Base-by-base conservation (phyloP, 225 moss, liverwort and hornwort species). In the Lunularia cruciata region DNA sequence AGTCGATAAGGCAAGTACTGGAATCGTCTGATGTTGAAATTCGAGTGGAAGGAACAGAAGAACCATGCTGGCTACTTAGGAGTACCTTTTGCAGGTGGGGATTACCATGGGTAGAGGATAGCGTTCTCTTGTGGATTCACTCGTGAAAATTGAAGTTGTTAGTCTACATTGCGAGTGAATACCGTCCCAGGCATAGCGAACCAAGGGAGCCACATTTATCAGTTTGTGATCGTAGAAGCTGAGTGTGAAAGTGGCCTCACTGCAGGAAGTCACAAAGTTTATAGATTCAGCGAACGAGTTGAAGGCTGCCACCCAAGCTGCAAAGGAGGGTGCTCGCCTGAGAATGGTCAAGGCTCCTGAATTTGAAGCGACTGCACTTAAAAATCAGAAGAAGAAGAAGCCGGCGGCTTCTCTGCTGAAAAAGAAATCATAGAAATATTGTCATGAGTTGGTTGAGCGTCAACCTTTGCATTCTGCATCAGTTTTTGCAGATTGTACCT, bases 251-350 rank as follows among this genome's bases (percentile, higher is more conserved):
- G 63, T 72, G 14, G 4, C 27, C 37, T 73, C 36, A 36, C 47
- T 74, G 70, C 83, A 94, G 88, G 95, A 95, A 71, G 83, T 91
- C 49, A 82, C 83, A 16, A 89, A 88, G 71, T 89, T 92, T 57
- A 86, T 94, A 48, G 81, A 88, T 59, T 67, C 83, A 52, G 88
- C 95, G 69, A 90, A 88, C 72, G 92, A 95, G 85, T 85, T 76
- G 42, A 92, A 92, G 85, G 89, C 86, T 66, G 91, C 88, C 40
- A 85, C 84, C 51, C 76, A 80, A 75, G 92, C 89, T 3, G 75
- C 80, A 59, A 90, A 92, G 73, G 92, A 95, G 83, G 95, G 95
- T 73, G 86, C 90, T 46, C 89, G 82, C 69, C 69, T 92, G 69
- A 86, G 88, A 68, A 66, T 90, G 62, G 77, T 95, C 16, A 83